Evolutionary conservation across 75 land plant genomes (phyloP).

Genomic region (Pseudotsuga menziesii): DNA sequence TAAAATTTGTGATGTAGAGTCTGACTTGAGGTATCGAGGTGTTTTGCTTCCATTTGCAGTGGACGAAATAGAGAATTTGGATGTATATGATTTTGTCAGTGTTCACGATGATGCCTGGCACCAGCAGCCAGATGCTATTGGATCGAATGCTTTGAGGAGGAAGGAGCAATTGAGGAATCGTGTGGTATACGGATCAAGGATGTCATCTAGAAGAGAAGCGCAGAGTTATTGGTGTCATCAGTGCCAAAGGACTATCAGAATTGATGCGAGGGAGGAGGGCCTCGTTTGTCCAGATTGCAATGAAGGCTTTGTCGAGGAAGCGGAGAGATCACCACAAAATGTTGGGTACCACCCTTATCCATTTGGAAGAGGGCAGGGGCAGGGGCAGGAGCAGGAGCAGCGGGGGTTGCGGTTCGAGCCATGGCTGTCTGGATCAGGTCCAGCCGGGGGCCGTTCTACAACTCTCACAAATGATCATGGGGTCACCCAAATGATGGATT

Average conservation of each 20-base stretch:
- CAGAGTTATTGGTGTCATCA: constrained; percentile 30
- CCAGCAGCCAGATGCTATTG: too few relatives aligned
- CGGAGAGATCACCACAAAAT: neutral
- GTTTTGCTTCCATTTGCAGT: too few relatives aligned
- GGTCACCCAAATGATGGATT: too few relatives aligned
- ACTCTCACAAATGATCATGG: neutral
- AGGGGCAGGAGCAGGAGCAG: constrained; percentile 3
- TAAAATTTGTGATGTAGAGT: too few relatives aligned
- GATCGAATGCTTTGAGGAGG: too few relatives aligned
- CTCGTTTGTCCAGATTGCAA: constrained; percentile 28
- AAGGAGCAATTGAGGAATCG: too few relatives aligned
- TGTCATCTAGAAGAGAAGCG: neutral
- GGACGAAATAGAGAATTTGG: too few relatives aligned
- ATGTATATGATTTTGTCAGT: too few relatives aligned
- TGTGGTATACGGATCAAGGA: too few relatives aligned
- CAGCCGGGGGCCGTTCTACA: constrained; percentile 2
- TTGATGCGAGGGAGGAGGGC: constrained; percentile 11
- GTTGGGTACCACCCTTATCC: neutral
- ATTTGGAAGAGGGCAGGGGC: neutral
- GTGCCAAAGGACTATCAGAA: constrained; percentile 22
- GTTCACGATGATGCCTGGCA: too few relatives aligned
- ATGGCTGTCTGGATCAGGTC: constrained; percentile 8
- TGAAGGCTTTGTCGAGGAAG: constrained; percentile 39
- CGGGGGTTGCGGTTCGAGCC: constrained; percentile 13
- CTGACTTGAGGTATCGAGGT: too few relatives aligned